Evolutionary conservation across 768 basidiomycete species (phyloP).

Genomic region (Chalciporus pseudorubinellus): DNA sequence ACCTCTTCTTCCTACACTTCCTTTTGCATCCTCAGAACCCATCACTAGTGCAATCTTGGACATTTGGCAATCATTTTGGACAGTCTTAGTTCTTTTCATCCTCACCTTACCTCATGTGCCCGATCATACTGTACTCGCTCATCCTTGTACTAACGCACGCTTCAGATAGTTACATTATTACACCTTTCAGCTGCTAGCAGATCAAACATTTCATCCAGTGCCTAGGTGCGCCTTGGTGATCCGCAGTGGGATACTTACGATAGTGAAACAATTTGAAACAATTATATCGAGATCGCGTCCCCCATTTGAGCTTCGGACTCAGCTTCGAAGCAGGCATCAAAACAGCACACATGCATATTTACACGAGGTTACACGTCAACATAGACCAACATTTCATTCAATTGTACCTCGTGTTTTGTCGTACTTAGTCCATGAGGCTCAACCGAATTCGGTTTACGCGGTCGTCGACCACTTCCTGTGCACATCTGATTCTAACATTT

Average conservation of each 20-base stretch:
- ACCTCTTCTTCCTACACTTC: not conserved
- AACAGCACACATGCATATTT: not conserved
- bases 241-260: no score
- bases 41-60: not conserved
- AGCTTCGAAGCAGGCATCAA: no score
- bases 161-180: not conserved
- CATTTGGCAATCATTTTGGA: constrained; percentile 6
- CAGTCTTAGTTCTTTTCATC: not conserved
- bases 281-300: no score
- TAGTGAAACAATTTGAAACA: no score
- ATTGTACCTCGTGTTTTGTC: not conserved
- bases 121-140: not conserved
- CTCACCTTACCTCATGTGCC: not conserved
- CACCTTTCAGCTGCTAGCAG: not conserved
- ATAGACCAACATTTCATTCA: no score
- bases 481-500: not conserved
- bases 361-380: no score
- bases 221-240: no score
- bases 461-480: not conserved
- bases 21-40: not conserved
- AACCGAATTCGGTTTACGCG: not conserved
- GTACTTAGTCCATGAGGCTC: not conserved
- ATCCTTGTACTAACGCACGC: not conserved
- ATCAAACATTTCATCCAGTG: no score
- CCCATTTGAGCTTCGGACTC: no score